Conservation (phyloP, 306 rosid genomes). For the Cicer arietinum region DNA sequence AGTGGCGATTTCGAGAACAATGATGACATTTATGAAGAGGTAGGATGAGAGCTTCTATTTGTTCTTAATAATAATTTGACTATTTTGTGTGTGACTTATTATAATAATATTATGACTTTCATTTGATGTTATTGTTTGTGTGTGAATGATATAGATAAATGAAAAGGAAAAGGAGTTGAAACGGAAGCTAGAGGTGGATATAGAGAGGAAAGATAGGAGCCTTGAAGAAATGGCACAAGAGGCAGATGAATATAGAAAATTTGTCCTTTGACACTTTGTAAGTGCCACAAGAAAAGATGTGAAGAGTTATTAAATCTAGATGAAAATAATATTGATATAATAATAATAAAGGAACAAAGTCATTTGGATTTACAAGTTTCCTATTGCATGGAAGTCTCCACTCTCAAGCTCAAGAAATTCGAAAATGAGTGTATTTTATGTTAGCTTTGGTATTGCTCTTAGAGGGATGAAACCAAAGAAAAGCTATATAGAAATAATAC, state of each 20-base stretch:
- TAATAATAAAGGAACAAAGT: not conserved
- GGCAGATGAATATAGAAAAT: constrained; percentile 81
- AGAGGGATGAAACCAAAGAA: no score
- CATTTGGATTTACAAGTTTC: not conserved
- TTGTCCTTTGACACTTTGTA: constrained; percentile 48
- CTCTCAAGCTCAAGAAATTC: not conserved
- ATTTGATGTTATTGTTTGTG: constrained; percentile 20
- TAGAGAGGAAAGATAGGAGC: constrained; percentile 80
- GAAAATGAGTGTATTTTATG: not conserved
- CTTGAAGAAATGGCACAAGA: constrained; percentile 77
- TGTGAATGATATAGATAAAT: constrained; percentile 62
- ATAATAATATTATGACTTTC: not conserved
- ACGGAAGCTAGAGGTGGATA: constrained; percentile 67
- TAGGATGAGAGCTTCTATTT: constrained; percentile 41
- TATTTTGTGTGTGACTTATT: constrained; percentile 20
- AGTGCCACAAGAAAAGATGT: not conserved
- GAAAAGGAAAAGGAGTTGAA: constrained; percentile 77
- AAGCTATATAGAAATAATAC: no score
- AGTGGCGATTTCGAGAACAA: constrained; percentile 74
- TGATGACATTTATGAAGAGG: constrained; percentile 85
- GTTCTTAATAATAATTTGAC: constrained; percentile 1
- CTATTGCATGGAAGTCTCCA: not conserved
- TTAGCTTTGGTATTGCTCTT: no score
- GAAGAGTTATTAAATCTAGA: not conserved
- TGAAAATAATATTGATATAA: not conserved